Evolutionary conservation across 108 stramenopile genomes (phyloP), one percentile per base, ranked within the genome.

Genomic region (Nitzschia inconspicua): DNA sequence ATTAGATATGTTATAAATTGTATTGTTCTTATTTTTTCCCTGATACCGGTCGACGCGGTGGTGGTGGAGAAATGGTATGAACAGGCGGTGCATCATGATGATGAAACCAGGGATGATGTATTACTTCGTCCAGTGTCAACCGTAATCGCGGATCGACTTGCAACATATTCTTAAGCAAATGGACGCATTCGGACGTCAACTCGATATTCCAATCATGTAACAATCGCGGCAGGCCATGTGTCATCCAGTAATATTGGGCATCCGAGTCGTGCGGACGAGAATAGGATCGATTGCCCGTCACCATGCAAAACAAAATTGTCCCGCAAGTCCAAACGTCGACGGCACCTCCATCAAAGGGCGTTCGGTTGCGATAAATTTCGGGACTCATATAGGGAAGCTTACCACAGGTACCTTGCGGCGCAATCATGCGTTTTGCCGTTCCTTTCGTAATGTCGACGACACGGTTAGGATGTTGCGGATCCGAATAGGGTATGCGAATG

Each of bases 291-390:
- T 83, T 82, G 14, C 92, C 95, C 7, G 87, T 92, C 24, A 88
- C 58, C 72, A 94, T 73, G 29, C 87, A 78, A 67, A 95, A 97
- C 22, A 97, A 65, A 34, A 95, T 87, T 24, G 92, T 80, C 2
- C 94, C 96, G 7, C 61, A 40, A 2, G 94, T 89, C 94, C 94
- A 97, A 3, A 97, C 55, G 60, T 97, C 96, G 3, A 84, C 79
- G 0, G 90, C 75, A 29, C 68, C 73, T 0, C 93, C 93, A 63
- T 95, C 88, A 76, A 91, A 93, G 14, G 57, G 47, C 22, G 55
- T 41, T 22, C 47, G 57, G 49, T 68, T 85, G 2, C 41, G 44
- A 62, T 44, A 83, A 26, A 74, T 71, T 35, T 86, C 85, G 4
- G 88, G 88, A 19, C 67, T 44, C 79, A 93, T 88, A 65, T 95